phyloP scores from a whole-genome alignment of 768 basidiomycete species.

The Tephrocybe sp. region DNA sequence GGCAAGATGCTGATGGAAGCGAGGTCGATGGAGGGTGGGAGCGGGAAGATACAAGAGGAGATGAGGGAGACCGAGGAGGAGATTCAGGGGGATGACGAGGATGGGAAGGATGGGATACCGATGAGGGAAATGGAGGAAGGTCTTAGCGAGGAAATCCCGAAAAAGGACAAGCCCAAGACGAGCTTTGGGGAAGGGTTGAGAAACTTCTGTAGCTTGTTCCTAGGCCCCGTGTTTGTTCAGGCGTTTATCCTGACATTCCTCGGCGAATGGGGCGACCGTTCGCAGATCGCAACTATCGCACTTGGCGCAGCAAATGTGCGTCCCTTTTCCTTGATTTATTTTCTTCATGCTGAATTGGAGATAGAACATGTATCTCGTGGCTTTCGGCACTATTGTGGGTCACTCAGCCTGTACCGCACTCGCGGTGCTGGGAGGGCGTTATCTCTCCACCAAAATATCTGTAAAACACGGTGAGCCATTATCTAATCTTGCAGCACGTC shows the following conservation, averaged over 20 bases:
- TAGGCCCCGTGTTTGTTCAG: slow-evolving; percentile 95
- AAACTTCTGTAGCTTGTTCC: slow-evolving; percentile 78
- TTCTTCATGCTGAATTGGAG: background rate
- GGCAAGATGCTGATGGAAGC: slow-evolving; percentile 88
- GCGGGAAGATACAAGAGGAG: slow-evolving; percentile 86
- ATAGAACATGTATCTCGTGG: slow-evolving; percentile 91
- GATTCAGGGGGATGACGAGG: slow-evolving; percentile 77
- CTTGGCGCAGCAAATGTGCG: slow-evolving; percentile 91
- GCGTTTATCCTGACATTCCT: slow-evolving; percentile 93
- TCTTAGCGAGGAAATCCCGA: slow-evolving; percentile 13
- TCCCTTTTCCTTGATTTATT: slow-evolving; percentile 9
- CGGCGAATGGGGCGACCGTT: slow-evolving; percentile 99
- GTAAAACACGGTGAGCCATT: slow-evolving; percentile 82
- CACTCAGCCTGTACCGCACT: slow-evolving; percentile 86
- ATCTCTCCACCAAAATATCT: slow-evolving; percentile 90
- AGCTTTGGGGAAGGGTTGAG: slow-evolving; percentile 59
- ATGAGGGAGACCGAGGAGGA: slow-evolving; percentile 97
- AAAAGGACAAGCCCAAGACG: slow-evolving; percentile 23
- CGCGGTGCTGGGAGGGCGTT: slow-evolving; percentile 93
- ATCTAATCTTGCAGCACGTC: slow-evolving; percentile 8
- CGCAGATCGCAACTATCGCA: slow-evolving; percentile 96
- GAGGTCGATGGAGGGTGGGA: slow-evolving; percentile 73
- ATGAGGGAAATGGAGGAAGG: slow-evolving; percentile 82
- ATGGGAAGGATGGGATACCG: slow-evolving; percentile 45
- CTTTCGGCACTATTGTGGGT: slow-evolving; percentile 86